phyloP scores from a whole-genome alignment of 2,329 filamentous ascomycete species.

The Cladophialophora psammophila region DNA sequence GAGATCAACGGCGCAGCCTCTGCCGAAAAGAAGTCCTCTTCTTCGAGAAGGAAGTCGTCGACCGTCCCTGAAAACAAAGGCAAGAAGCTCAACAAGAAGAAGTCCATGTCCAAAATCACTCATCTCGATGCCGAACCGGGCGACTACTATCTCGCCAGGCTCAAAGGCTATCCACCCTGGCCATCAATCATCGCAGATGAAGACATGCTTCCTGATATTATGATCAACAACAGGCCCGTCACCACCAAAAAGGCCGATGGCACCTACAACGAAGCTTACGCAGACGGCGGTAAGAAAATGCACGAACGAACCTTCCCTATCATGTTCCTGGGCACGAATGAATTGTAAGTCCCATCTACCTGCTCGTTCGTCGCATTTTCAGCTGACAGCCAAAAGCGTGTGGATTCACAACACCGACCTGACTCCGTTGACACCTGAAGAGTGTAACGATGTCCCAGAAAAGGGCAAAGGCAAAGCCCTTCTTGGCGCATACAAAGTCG shows the following conservation, averaged over 20 bases:
- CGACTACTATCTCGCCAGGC: conserved; percentile 88
- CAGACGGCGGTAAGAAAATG: conserved; percentile 84
- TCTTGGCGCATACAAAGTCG: conserved; percentile 79
- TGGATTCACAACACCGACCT: conserved; percentile 91
- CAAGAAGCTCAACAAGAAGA: conserved; percentile 87
- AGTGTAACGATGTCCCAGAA: conserved; percentile 71
- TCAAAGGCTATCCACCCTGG: conserved; percentile 96
- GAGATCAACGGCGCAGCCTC: conserved; percentile 59
- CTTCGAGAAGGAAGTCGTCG: conserved; percentile 73
- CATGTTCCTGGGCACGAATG: conserved; percentile 94
- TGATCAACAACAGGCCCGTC: conserved; percentile 81
- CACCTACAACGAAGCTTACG: conserved; percentile 84
- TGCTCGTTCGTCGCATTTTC: neutral
- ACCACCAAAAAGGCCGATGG: conserved; percentile 83
- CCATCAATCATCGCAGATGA: conserved; percentile 94
- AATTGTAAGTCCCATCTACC: conserved; percentile 76
- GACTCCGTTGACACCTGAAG: conserved; percentile 75
- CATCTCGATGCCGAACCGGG: conserved; percentile 86
- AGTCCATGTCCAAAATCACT: conserved; percentile 73
- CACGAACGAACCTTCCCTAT: conserved; percentile 88
- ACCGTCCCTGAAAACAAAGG: conserved; percentile 71
- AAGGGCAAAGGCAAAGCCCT: conserved; percentile 81
- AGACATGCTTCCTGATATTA: conserved; percentile 82
- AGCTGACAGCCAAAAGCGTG: conserved; percentile 64
- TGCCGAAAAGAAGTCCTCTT: conserved; percentile 60